Evolutionary conservation across 2,329 filamentous ascomycete species (phyloP).

Genomic region (Cladosporium oxysporum): DNA sequence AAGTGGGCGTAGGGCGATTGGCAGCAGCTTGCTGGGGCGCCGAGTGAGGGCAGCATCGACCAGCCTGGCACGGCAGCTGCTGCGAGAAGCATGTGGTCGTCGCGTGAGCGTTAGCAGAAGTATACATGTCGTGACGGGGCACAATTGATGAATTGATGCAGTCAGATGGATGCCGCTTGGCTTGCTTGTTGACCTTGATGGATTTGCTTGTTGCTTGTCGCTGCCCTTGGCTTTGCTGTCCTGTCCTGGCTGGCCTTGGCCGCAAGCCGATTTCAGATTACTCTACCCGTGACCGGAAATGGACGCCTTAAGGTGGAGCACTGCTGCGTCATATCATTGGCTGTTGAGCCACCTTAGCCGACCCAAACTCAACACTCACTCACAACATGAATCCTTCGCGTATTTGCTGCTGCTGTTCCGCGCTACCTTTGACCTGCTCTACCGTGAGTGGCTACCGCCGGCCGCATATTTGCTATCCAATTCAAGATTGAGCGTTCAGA

Average conservation of each 20-base stretch:
- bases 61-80: neutral
- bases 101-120: neutral
- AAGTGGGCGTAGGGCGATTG: constrained; percentile 7
- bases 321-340: constrained; percentile 1
- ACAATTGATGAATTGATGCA: neutral
- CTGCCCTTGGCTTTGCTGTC: neutral
- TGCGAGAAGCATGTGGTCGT: neutral
- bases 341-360: neutral
- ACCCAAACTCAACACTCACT: neutral
- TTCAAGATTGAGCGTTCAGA: neutral
- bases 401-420: neutral
- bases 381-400: neutral
- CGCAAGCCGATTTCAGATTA: constrained; percentile 3
- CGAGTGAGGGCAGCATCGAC: constrained; percentile 2
- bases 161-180: neutral
- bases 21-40: neutral
- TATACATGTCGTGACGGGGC: neutral
- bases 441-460: neutral
- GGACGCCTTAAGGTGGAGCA: neutral
- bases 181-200: constrained; percentile 5
- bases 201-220: constrained; percentile 8
- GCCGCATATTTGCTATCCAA: neutral
- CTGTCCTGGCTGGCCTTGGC: neutral
- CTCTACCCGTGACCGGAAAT: neutral
- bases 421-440: neutral